phyloP scores from a whole-genome alignment of 805 yeast species.

The Monosporozyma solicola region DNA sequence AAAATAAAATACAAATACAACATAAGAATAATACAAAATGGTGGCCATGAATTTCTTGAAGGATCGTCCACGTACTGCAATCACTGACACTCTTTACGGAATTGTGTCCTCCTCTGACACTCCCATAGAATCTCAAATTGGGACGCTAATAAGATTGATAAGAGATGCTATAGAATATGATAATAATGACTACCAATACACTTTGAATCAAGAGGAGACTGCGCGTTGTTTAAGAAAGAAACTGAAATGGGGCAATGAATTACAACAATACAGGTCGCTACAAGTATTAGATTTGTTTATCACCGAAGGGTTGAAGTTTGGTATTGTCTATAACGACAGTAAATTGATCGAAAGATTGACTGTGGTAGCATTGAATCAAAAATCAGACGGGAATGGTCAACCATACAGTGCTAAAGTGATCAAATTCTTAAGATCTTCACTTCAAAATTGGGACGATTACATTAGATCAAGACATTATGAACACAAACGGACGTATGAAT shows the following conservation, averaged over 20 bases:
- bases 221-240: slow-evolving; percentile 87
- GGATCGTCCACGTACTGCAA: slow-evolving; percentile 61
- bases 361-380: slow-evolving; percentile 14
- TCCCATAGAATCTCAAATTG: slow-evolving; percentile 31
- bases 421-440: slow-evolving; percentile 36
- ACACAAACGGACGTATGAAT: slow-evolving; percentile 11
- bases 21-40: background rate
- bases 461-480: slow-evolving; percentile 27
- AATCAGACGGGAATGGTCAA: slow-evolving; percentile 10
- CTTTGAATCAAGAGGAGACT: slow-evolving; percentile 51
- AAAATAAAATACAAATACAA: too few relatives aligned
- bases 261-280: slow-evolving; percentile 62
- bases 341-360: slow-evolving; percentile 57
- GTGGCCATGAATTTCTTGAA: slow-evolving; percentile 42
- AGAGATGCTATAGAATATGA: slow-evolving; percentile 19
- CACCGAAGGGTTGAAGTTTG: slow-evolving; percentile 24
- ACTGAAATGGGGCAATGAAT: slow-evolving; percentile 68
- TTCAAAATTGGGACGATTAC: slow-evolving; percentile 59
- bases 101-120: slow-evolving; percentile 30
- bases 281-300: slow-evolving; percentile 51
- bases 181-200: slow-evolving; percentile 13
- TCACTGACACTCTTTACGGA: slow-evolving; percentile 54
- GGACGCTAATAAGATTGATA: slow-evolving; percentile 29
- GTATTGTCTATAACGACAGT: slow-evolving; percentile 55
- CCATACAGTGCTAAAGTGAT: slow-evolving; percentile 36